Evolutionary conservation across 352 stramenopile species (phyloP).

Genomic region (Pythium chondricola): DNA sequence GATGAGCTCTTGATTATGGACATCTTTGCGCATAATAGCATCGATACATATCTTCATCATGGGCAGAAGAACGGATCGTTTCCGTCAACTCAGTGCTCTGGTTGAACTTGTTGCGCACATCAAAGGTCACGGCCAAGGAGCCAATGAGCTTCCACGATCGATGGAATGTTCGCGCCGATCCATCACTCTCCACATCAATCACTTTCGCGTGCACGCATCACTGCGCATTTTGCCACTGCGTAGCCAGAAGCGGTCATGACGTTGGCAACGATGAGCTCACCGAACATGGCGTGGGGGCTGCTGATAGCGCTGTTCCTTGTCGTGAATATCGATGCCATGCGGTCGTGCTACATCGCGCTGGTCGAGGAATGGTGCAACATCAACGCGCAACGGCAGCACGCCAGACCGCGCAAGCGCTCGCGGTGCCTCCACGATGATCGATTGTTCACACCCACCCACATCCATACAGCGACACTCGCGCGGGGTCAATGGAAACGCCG

Average conservation of each 20-base stretch:
- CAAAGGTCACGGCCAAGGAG: no score
- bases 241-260: neutral
- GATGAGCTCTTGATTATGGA: no score
- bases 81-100: neutral
- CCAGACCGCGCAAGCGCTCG: slow-evolving; percentile 1
- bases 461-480: neutral
- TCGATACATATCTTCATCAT: no score
- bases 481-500: slow-evolving; percentile 6
- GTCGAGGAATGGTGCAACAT: neutral
- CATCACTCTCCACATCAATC: neutral
- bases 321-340: slow-evolving; percentile 10
- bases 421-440: neutral
- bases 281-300: slow-evolving; percentile 2
- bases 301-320: slow-evolving; percentile 17
- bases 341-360: neutral
- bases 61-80: neutral
- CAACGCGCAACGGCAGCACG: slow-evolving; percentile 1
- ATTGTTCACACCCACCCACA: neutral
- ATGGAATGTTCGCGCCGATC: no score
- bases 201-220: neutral
- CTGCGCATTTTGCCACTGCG: slow-evolving; percentile 2
- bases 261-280: neutral
- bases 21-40: no score
- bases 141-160: no score
- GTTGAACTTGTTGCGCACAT: no score